Percentiles rank a stretch among this genome's conserved stretches.
Conservation (phyloP, 78 protist genomes). For the Dictyostelium capitatum region DNA sequence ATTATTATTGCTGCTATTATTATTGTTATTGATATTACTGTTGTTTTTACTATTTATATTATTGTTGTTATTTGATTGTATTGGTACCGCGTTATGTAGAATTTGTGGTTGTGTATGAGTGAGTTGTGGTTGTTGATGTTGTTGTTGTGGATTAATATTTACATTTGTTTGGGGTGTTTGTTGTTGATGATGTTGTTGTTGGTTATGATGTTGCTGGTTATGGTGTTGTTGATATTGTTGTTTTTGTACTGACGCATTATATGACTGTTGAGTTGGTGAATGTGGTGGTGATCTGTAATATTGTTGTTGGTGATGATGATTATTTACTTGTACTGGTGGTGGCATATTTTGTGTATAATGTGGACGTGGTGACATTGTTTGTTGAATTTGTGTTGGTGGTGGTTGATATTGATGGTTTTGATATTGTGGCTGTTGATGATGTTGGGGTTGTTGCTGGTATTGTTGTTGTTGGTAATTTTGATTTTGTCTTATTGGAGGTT, state of each 20-base stretch:
- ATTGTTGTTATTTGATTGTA: background rate
- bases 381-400: background rate
- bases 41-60: background rate
- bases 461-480: background rate
- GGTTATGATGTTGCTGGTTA: background rate
- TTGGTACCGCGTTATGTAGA: background rate
- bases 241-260: background rate
- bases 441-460: background rate
- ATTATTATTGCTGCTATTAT: background rate
- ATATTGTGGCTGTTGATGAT: background rate
- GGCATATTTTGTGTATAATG: background rate
- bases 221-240: background rate
- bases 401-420: background rate
- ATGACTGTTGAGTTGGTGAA: background rate
- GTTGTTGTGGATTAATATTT: background rate
- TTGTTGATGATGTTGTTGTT: background rate
- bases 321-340: background rate
- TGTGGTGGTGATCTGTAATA: background rate
- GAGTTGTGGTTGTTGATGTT: background rate
- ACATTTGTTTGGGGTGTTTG: background rate
- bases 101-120: background rate
- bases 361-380: background rate
- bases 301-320: slow-evolving; percentile 5
- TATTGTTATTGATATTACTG: background rate
- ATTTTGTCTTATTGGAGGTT: background rate